These are phyloP conservation scores for Colletotrichum costaricense DNA, from an alignment of 2,329 filamentous ascomycete genomes.

Conservation along the genomic window DNA sequence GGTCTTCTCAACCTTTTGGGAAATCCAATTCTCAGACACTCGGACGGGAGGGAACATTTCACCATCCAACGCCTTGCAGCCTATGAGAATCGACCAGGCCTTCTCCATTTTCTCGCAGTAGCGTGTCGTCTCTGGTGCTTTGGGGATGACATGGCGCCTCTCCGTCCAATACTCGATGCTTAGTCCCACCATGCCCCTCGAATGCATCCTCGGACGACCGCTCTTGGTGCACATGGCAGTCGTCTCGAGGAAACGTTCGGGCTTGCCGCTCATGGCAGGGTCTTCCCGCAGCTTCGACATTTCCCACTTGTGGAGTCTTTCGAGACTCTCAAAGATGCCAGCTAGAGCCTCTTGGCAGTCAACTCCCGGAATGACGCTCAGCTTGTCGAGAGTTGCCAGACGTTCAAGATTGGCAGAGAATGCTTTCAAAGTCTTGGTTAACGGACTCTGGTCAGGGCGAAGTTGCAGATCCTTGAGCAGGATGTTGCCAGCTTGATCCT, in stretches of 20 bases:
- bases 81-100: slow-evolving; percentile 76
- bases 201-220: slow-evolving; percentile 79
- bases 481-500: slow-evolving; percentile 72
- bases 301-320: slow-evolving; percentile 78
- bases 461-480: slow-evolving; percentile 74
- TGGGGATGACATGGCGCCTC: slow-evolving; percentile 58
- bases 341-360: slow-evolving; percentile 83
- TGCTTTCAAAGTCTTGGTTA: slow-evolving; percentile 76
- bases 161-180: slow-evolving; percentile 84
- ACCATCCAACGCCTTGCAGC: slow-evolving; percentile 65
- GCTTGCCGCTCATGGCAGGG: slow-evolving; percentile 54
- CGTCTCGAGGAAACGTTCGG: slow-evolving; percentile 62
- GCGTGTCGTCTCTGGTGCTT: slow-evolving; percentile 48
- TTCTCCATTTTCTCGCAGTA: slow-evolving; percentile 56
- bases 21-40: slow-evolving; percentile 80
- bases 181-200: slow-evolving; percentile 73
- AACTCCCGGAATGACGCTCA: slow-evolving; percentile 75
- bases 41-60: slow-evolving; percentile 70
- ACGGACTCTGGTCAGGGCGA: slow-evolving; percentile 67
- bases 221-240: slow-evolving; percentile 76
- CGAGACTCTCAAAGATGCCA: slow-evolving; percentile 77
- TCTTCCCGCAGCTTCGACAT: slow-evolving; percentile 66
- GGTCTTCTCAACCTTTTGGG: slow-evolving; percentile 71
- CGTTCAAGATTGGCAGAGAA: slow-evolving; percentile 80
- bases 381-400: slow-evolving; percentile 75